Evolutionary conservation across 2,329 filamentous ascomycete species (phyloP).

Genomic region (Colletotrichum coccodes): DNA sequence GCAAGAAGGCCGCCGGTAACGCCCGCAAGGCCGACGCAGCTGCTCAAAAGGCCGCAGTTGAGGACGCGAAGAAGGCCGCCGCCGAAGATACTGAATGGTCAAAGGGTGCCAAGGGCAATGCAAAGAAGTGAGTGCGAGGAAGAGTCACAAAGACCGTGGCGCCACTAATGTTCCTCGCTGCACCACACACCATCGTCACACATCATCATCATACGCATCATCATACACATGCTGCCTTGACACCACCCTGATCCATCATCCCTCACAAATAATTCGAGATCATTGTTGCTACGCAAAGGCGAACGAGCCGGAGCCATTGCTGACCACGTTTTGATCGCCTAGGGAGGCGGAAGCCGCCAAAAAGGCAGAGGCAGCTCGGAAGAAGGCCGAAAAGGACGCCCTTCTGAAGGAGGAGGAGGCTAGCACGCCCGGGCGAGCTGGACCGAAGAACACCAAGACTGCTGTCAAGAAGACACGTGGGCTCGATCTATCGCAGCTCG

Average conservation of each 20-base stretch:
- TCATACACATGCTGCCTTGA: not conserved
- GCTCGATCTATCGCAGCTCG: conserved; percentile 80
- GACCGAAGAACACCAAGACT: conserved; percentile 74
- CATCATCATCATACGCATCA: not conserved
- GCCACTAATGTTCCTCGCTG: not conserved
- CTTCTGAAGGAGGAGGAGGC: conserved; percentile 86
- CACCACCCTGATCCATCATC: conserved; percentile 3
- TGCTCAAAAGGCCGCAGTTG: conserved; percentile 79
- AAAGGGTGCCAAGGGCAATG: conserved; percentile 84
- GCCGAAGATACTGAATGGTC: conserved; percentile 82
- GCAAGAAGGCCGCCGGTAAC: conserved; percentile 90
- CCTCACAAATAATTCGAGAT: conserved; percentile 2
- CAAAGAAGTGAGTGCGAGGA: conserved; percentile 81
- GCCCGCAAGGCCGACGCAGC: conserved; percentile 92
- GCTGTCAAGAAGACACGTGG: conserved; percentile 77
- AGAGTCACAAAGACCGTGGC: not conserved
- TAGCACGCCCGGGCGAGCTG: conserved; percentile 63
- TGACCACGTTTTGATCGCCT: conserved; percentile 22
- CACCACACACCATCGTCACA: not conserved
- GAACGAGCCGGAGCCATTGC: conserved; percentile 6
- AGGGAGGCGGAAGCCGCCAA: conserved; percentile 89
- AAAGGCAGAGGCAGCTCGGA: conserved; percentile 82
- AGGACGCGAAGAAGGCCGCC: conserved; percentile 72
- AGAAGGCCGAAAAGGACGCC: conserved; percentile 93
- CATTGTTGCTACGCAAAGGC: conserved; percentile 1